These are phyloP conservation scores for Pleurotus tuber-regium DNA, from an alignment of 768 basidiomycete genomes.

Conservation along the genomic window DNA sequence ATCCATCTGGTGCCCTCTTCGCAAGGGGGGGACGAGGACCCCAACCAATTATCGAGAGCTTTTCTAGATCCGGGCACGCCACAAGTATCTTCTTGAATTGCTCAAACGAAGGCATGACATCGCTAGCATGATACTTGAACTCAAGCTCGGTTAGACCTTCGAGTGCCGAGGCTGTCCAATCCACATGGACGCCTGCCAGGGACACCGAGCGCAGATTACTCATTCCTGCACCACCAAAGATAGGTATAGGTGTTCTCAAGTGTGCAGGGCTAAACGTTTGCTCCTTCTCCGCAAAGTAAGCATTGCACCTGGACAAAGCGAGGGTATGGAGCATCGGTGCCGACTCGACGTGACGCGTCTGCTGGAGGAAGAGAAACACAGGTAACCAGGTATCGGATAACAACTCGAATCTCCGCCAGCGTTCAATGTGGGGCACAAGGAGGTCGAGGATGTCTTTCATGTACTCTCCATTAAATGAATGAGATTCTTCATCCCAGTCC, in stretches of 20 bases:
- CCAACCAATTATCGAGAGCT: constrained; percentile 51
- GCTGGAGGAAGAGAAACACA: constrained; percentile 48
- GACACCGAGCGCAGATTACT: constrained; percentile 37
- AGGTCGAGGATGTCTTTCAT: constrained; percentile 46
- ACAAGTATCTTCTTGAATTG: constrained; percentile 44
- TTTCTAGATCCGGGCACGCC: constrained; percentile 38
- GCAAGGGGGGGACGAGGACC: constrained; percentile 34
- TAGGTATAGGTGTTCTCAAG: constrained; percentile 35
- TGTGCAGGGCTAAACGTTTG: constrained; percentile 41
- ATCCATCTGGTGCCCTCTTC: neutral
- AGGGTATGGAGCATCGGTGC: constrained; percentile 38
- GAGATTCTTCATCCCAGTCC: constrained; percentile 52
- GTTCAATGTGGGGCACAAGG: constrained; percentile 39
- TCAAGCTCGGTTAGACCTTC: constrained; percentile 44
- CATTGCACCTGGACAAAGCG: constrained; percentile 54
- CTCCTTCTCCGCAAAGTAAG: constrained; percentile 46
- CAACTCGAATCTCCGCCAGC: constrained; percentile 50
- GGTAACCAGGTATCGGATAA: constrained; percentile 61
- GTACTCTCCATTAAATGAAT: constrained; percentile 38
- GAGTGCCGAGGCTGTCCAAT: constrained; percentile 45
- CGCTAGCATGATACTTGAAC: constrained; percentile 53
- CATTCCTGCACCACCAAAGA: constrained; percentile 41
- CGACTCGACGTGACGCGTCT: constrained; percentile 29
- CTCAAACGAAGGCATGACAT: constrained; percentile 51
- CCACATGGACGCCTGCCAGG: constrained; percentile 56